Percentiles rank a stretch among this genome's conserved stretches.
Conservation (phyloP, 2,329 filamentous ascomycete species). For the Sporothrix humicola region DNA sequence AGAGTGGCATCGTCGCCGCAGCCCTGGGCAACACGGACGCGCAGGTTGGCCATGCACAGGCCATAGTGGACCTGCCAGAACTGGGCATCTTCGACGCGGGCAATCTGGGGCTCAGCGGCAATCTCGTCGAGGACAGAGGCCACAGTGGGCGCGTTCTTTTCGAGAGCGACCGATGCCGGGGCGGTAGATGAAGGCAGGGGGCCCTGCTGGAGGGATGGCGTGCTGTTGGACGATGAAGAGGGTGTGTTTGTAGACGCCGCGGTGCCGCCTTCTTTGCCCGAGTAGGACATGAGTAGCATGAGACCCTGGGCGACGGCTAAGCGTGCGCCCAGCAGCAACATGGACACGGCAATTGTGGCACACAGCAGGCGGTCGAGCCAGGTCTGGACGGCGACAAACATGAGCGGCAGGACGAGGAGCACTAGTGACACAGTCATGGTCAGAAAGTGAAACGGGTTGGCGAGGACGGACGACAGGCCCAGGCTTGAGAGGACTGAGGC, state of each 20-base stretch:
- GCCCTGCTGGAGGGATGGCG: not conserved
- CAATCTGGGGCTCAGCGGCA: constrained; percentile 76
- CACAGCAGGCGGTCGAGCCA: constrained; percentile 86
- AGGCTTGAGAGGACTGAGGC: constrained; percentile 14
- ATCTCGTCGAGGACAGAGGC: constrained; percentile 83
- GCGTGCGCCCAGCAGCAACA: constrained; percentile 85
- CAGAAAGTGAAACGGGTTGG: constrained; percentile 93
- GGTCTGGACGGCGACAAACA: constrained; percentile 79
- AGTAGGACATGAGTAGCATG: constrained; percentile 95
- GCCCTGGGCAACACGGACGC: constrained; percentile 70
- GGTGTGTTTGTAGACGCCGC: not conserved
- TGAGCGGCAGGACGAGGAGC: constrained; percentile 74
- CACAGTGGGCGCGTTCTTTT: constrained; percentile 48
- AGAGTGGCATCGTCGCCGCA: constrained; percentile 75
- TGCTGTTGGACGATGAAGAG: not conserved
- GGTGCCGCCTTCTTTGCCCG: constrained; percentile 43
- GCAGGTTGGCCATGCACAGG: constrained; percentile 92
- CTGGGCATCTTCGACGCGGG: constrained; percentile 82
- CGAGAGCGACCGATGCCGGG: not conserved
- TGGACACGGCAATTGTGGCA: constrained; percentile 78
- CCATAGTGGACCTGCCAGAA: constrained; percentile 99
- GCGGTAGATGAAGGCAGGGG: constrained; percentile 36
- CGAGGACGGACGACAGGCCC: constrained; percentile 77
- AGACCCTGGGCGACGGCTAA: constrained; percentile 85
- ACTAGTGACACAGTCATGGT: constrained; percentile 85